Evolutionary conservation across 768 basidiomycete genomes (phyloP).

Genomic region (Kwoniella mangroviensis): DNA sequence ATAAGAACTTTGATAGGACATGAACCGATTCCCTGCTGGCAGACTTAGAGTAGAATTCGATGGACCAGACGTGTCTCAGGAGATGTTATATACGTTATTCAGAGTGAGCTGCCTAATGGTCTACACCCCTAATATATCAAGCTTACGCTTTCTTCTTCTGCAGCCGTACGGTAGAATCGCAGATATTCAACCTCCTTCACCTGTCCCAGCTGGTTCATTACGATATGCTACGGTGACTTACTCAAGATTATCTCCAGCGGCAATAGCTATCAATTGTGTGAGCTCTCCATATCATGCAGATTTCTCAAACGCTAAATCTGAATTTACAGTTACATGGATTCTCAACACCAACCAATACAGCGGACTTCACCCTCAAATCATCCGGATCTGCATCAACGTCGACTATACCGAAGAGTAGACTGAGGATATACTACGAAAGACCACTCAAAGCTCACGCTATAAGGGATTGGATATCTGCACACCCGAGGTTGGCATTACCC

Average conservation of each 20-base stretch:
- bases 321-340: slow-evolving; percentile 50
- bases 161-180: slow-evolving; percentile 82
- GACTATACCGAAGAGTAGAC: slow-evolving; percentile 43
- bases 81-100: slow-evolving; percentile 75
- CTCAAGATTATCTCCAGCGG: slow-evolving; percentile 68
- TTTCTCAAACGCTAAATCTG: not conserved
- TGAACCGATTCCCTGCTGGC: slow-evolving; percentile 77
- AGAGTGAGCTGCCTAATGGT: slow-evolving; percentile 63
- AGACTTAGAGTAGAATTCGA: slow-evolving; percentile 81
- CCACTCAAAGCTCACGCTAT: slow-evolving; percentile 57
- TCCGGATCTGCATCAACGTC: slow-evolving; percentile 26
- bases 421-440: slow-evolving; percentile 54
- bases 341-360: slow-evolving; percentile 57
- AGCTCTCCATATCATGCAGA: slow-evolving; percentile 5
- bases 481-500: slow-evolving; percentile 57
- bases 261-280: slow-evolving; percentile 78
- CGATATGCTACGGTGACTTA: slow-evolving; percentile 72
- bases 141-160: not conserved
- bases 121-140: not conserved
- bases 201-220: slow-evolving; percentile 69
- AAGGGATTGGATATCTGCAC: slow-evolving; percentile 55
- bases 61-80: slow-evolving; percentile 83
- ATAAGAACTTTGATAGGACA: slow-evolving; percentile 65
- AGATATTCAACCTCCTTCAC: slow-evolving; percentile 67
- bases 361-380: slow-evolving; percentile 48